Evolutionary conservation across 2,329 filamentous ascomycete genomes (phyloP).

Genomic region (Xylariales sp.): DNA sequence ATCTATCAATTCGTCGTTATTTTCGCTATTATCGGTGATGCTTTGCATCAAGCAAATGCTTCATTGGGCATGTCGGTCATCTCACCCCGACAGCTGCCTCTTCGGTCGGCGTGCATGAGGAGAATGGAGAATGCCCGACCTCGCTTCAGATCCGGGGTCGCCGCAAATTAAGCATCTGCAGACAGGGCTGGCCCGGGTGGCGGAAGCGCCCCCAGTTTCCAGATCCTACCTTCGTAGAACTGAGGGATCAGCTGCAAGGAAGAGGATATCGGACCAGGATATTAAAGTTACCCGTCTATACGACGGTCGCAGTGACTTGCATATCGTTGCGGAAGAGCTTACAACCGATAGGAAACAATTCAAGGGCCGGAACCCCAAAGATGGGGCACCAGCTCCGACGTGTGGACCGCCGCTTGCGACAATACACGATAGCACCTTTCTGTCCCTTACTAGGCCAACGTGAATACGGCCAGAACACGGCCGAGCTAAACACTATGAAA

Average conservation of each 20-base stretch:
- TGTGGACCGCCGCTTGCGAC: background rate
- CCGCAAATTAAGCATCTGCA: conserved; percentile 26
- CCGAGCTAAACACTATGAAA: conserved; percentile 3
- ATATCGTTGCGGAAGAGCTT: conserved; percentile 10
- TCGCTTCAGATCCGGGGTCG: conserved; percentile 21
- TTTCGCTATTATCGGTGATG: background rate
- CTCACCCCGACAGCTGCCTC: conserved; percentile 31
- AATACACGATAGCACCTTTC: background rate
- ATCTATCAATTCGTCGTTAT: background rate
- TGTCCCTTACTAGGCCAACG: too few species aligned
- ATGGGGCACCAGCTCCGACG: background rate
- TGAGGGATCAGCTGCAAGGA: conserved; percentile 26
- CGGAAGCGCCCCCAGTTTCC: background rate
- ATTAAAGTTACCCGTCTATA: conserved; percentile 17
- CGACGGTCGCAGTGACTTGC: conserved; percentile 20
- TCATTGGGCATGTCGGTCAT: conserved; percentile 34
- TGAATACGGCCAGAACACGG: background rate
- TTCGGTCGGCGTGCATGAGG: conserved; percentile 28
- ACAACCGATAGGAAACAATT: background rate
- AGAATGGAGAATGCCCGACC: background rate
- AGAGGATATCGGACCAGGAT: conserved; percentile 3
- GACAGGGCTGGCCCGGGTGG: conserved; percentile 15
- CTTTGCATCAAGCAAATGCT: conserved; percentile 16
- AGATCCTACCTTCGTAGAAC: background rate
- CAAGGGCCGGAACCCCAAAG: background rate